Base-by-base conservation (phyloP, 345 rosid genomes). In the Luvunga scandens region DNA sequence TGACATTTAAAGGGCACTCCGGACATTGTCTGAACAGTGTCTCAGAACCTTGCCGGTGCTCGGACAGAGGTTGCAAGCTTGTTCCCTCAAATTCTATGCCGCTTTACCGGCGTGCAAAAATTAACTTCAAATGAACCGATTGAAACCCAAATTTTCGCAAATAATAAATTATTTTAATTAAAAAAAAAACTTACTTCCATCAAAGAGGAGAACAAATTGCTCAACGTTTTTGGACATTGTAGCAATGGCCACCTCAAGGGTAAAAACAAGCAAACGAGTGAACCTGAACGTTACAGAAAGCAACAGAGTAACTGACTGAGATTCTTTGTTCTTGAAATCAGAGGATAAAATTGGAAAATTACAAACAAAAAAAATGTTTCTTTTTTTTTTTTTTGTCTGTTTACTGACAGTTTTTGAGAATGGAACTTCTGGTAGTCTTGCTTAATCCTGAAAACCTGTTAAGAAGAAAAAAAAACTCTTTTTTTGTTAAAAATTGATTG, bases 371-470 rank as follows among this genome's bases (percentile, higher is more conserved):
- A 56, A 12, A 56, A 12, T 5, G 21, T 5, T 61, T 45, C 2
- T 2, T 48, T 53, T 2, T 62, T 48, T 53, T 2, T 62, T 28
- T 28, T 28, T 12, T 28, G 25, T 60, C 39, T 59, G 39, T n/a
- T 14, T 66, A 71, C 98, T 91, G 71, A 96, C 99, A 82, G 82
- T 83, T 91, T 96, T 74, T 91, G 98, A 6, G 92, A 92, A 84
- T 80, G 87, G 78, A 92, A 78, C 87, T 96, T 96, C 53, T 90
- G 95, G 83, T 91, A 92, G 66, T 94, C 97, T 83, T 94, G 94
- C 83, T 94, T 96, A 16, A 94, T 87, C 63, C 99, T 91, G 61
- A 94, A 96, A 74, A 96, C 81, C 99, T 96, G 86, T 70, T 30
- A 28, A 55, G 39, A 62, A 14, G 34, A 61, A 18, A 59, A 57